These are phyloP conservation scores for Penicillium soppii DNA, from an alignment of 495 filamentous ascomycete species.

Conservation along the genomic window DNA sequence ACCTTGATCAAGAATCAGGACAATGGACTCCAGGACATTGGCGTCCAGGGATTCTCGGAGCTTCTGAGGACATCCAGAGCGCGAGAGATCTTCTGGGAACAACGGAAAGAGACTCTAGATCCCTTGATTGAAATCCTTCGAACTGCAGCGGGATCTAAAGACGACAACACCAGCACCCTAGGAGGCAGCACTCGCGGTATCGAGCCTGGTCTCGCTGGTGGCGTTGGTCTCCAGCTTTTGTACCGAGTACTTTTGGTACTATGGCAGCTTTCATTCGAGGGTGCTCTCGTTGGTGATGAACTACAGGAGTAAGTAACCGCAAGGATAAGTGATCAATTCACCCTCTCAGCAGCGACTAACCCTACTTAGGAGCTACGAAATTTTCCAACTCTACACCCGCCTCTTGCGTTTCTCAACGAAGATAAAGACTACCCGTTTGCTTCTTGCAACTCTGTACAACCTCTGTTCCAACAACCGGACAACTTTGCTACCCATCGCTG, in stretches of 20 bases:
- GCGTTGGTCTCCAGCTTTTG: slow-evolving; percentile 87
- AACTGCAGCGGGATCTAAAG: slow-evolving; percentile 71
- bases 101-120: slow-evolving; percentile 75
- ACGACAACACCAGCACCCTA: slow-evolving; percentile 66
- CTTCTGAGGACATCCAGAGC: slow-evolving; percentile 74
- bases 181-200: slow-evolving; percentile 61
- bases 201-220: slow-evolving; percentile 69
- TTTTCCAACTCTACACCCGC: slow-evolving; percentile 85
- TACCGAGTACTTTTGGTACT: slow-evolving; percentile 91
- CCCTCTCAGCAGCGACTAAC: slow-evolving; percentile 6
- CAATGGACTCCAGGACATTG: slow-evolving; percentile 91
- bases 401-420: slow-evolving; percentile 91
- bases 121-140: slow-evolving; percentile 83
- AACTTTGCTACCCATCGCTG: slow-evolving; percentile 76
- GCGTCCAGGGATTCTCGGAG: slow-evolving; percentile 85
- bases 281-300: slow-evolving; percentile 75
- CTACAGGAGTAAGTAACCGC: slow-evolving; percentile 68
- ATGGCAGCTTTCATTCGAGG: slow-evolving; percentile 97
- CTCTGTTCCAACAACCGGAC: slow-evolving; percentile 72
- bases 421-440: slow-evolving; percentile 93
- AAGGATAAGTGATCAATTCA: not conserved
- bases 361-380: slow-evolving; percentile 74
- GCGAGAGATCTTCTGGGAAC: slow-evolving; percentile 84
- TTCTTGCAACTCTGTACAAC: slow-evolving; percentile 85
- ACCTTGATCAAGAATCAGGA: slow-evolving; percentile 74